Conservation (phyloP, 495 filamentous ascomycete species). For the Amphirosellinia nigrospora region DNA sequence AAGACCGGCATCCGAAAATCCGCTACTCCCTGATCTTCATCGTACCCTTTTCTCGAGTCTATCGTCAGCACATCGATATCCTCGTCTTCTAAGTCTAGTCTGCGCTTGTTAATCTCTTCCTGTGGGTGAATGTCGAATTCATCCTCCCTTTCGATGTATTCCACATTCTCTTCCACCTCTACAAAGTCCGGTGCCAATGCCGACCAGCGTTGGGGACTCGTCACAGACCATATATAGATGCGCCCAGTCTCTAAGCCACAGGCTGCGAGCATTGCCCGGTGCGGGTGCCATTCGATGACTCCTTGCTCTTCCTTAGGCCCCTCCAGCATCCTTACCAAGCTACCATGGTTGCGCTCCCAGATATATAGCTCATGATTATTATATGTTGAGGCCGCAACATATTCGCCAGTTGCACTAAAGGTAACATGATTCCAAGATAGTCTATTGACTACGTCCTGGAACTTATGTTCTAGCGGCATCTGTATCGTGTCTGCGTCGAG, state of each 20-base stretch:
- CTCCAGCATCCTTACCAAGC: constrained; percentile 93
- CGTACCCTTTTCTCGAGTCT: constrained; percentile 66
- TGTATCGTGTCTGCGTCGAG: constrained; percentile 74
- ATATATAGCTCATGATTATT: constrained; percentile 99
- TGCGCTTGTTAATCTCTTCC: constrained; percentile 90
- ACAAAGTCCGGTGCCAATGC: constrained; percentile 95
- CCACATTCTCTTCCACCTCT: constrained; percentile 97
- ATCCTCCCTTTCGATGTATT: constrained; percentile 93
- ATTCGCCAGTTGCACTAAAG: constrained; percentile 91
- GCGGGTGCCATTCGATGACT: constrained; percentile 95
- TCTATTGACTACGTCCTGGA: constrained; percentile 95
- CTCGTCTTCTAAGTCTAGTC: constrained; percentile 84
- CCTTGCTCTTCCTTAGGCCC: constrained; percentile 94
- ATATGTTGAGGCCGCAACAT: constrained; percentile 89
- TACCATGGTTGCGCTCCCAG: constrained; percentile 94
- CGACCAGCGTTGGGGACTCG: constrained; percentile 93
- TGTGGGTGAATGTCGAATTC: constrained; percentile 98
- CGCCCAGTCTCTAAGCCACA: constrained; percentile 88
- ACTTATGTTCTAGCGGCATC: constrained; percentile 94
- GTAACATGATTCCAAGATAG: constrained; percentile 95
- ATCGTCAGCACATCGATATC: constrained; percentile 85
- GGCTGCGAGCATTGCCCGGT: constrained; percentile 84
- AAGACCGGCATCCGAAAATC: constrained; percentile 86
- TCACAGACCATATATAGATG: constrained; percentile 92
- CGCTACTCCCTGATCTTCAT: constrained; percentile 57